Base-by-base conservation (phyloP, 73 alveolate genomes). In the Paramecium pentaurelia region DNA sequence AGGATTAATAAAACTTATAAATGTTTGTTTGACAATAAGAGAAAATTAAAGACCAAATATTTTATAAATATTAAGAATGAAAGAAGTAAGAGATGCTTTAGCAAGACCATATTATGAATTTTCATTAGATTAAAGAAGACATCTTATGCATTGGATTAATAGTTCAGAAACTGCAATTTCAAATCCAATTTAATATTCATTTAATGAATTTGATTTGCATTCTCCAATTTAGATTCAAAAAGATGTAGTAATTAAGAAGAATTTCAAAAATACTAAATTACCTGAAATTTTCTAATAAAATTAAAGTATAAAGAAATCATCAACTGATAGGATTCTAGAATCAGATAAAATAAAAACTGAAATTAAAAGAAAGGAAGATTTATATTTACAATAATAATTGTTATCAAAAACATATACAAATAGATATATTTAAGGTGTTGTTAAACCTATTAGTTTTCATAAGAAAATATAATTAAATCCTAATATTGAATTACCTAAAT, bases 161-260 rank as follows among this genome's bases (percentile, higher is more conserved):
- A 80, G 91, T 44, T 32, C 71, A 8, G 91, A 80, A 27, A 80
- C 91, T 11, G 58, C 51, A 11, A 80, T 80, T 47, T 27, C 71
- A 1, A 80, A 80, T 32, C 73, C 91, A 25, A 58, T 80, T 47
- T 25, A 32, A 10, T 80, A 45, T 44, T 80, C 91, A 1, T 80
- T 45, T 8, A 80, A 80, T 80, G 91, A 80, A 44, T 80, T 80
- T 49, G 91, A 80, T 45, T 36, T 80, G 6, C 91, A 49, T 25
- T 80, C 91, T 80, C 91, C 91, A 20, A 80, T 38, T 45, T 8
- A 44, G 27, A 80, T 80, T 5, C 28, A 80, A 5, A 42, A 80
- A 27, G 91, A 80, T 80, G 73, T 80, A 18, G 34, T 32, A 1
- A 58, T 80, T 3, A 80, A 80, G 27, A 80, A 80, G 51, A 32